Evolutionary conservation across 83 land plant species (phyloP).

Genomic region (Isoetes engelmannii): DNA sequence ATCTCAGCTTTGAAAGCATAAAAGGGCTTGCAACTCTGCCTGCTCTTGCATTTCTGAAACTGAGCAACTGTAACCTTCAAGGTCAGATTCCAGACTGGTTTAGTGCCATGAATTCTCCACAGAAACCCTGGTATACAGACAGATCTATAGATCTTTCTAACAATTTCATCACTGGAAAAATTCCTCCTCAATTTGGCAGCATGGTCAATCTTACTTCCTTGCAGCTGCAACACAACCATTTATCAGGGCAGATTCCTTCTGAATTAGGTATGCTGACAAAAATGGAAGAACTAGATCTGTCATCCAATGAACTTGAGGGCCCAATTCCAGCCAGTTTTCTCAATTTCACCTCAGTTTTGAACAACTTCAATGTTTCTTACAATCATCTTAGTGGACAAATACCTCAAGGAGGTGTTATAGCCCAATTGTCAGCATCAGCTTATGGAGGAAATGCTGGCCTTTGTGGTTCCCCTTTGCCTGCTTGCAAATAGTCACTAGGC

Average conservation of each 20-base stretch:
- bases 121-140: no score
- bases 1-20: no score
- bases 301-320: background rate
- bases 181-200: background rate
- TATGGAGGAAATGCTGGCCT: slow-evolving; percentile 6
- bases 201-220: background rate
- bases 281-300: background rate
- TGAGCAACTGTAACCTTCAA: background rate
- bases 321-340: background rate
- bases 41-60: background rate
- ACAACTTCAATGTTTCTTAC: slow-evolving; percentile 5
- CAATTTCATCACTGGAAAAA: background rate
- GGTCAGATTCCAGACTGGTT: background rate
- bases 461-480: slow-evolving; percentile 2
- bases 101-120: no score
- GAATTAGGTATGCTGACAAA: background rate
- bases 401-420: background rate
- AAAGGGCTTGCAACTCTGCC: background rate
- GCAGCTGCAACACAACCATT: background rate
- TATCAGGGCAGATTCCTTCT: background rate
- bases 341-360: background rate
- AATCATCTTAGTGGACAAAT: background rate
- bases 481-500: no score
- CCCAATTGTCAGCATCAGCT: background rate
- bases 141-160: no score